A percentile compares a stretch with the other conserved stretches of the same genome.
Evolutionary conservation across 106 monocot genomes (phyloP).

Genomic region (Hemerocallis citrina): DNA sequence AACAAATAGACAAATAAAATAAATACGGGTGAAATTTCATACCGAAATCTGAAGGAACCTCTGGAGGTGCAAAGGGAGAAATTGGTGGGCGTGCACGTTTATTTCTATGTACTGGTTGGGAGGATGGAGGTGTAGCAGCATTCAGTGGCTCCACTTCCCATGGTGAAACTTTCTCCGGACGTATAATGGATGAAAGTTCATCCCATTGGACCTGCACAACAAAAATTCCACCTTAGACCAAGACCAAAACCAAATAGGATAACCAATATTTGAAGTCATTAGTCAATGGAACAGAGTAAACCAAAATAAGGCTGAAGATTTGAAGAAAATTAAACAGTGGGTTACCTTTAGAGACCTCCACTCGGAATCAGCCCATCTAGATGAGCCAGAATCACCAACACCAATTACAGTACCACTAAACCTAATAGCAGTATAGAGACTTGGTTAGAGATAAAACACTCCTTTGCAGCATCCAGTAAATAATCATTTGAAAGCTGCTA

Average conservation of each 20-base stretch:
- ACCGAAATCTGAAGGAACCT: constrained; percentile 38
- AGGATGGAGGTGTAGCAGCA: constrained; percentile 16
- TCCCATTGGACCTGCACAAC: constrained; percentile 73
- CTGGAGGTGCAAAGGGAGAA: constrained; percentile 27
- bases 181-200: constrained; percentile 54
- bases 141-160: constrained; percentile 66
- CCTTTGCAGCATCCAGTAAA: no score
- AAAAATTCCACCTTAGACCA: not conserved
- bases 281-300: not conserved
- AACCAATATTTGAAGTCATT: not conserved
- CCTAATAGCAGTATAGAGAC: constrained; percentile 16
- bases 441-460: no score
- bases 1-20: not conserved
- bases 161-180: constrained; percentile 64
- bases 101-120: constrained; percentile 22
- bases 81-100: constrained; percentile 35
- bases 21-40: not conserved
- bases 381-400: constrained; percentile 29
- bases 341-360: constrained; percentile 80
- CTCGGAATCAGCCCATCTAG: constrained; percentile 60
- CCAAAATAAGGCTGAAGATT: no score
- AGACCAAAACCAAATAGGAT: not conserved
- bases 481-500: not conserved
- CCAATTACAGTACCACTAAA: constrained; percentile 78
- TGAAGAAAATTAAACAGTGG: not conserved